Base-by-base conservation (phyloP, 495 filamentous ascomycete genomes). In the Podospora fimiseda region DNA sequence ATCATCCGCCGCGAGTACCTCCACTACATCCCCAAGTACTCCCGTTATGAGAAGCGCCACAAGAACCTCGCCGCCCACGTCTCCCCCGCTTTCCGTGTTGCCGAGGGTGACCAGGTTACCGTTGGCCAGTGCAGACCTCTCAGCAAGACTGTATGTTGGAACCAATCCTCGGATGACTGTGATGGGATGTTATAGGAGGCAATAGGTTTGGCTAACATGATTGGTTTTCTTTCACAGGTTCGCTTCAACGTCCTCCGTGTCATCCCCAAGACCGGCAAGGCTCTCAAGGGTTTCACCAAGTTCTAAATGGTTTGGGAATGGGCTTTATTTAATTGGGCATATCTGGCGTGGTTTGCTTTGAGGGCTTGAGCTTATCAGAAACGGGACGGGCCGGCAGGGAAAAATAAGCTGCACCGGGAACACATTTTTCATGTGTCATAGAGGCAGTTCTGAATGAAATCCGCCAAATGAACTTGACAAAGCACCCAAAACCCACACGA, bases 1-100 rank as follows among this genome's bases (percentile, higher is more conserved):
- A 84, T 97, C 81, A 95, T 99, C 83, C 94, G 93, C 74, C 89
- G 93, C 74, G 94, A 99, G 82, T 99, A 97, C 81, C 91, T 98
- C 60, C 93, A 97, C 83, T 97, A 88, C 84, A 83, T 97, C 71
- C 91, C 91, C 70, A 97, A 97, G 78, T 97, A 96, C 83, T 79
- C 87, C 70, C 85, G 93, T 83, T 99, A 99, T 77, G 94, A 99
- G 88, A 96, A 95, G 83, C 81, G 93, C 68, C 93, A 99, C 85
- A 97, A 95, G 87, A 99, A 99, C 84, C 80, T 99, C 41, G 87
- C 93, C 62, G 94, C 92, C 57, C 93, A 99, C 82, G 93, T 97
- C 57, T 95, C 90, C 52, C 93, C 93, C 65, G 92, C 92, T 73
- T 99, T 99, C 88, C 93, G 93, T 93, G 90, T 97, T 66, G 88